Percentiles rank a stretch among this genome's conserved stretches.
Evolutionary conservation across 2,329 filamentous ascomycete species (phyloP).

Genomic region (Ramularia collo-cygni): DNA sequence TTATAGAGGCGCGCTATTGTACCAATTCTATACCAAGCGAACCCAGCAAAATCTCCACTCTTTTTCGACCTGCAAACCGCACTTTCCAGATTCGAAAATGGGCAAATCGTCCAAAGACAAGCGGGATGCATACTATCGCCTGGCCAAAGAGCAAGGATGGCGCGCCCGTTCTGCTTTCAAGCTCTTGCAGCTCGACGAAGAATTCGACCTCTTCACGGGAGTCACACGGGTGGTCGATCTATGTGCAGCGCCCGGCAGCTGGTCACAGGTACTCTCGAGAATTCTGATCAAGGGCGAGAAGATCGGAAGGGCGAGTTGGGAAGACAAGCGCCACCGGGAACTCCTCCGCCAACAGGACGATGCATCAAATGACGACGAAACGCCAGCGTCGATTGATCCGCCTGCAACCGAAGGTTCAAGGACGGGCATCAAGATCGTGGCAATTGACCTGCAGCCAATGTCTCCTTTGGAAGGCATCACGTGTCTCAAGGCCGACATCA

Average conservation of each 20-base stretch:
- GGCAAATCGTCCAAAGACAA: slow-evolving; percentile 95
- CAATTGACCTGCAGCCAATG: slow-evolving; percentile 95
- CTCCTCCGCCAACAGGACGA: slow-evolving; percentile 16
- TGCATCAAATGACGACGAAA: neutral
- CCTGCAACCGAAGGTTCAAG: slow-evolving; percentile 13
- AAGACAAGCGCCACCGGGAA: slow-evolving; percentile 65
- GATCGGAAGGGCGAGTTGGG: slow-evolving; percentile 79
- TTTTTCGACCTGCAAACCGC: too few relatives aligned
- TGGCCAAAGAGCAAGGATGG: slow-evolving; percentile 99
- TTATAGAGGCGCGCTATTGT: too few relatives aligned
- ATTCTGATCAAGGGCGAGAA: slow-evolving; percentile 90
- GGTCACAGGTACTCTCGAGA: slow-evolving; percentile 92
- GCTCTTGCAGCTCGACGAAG: slow-evolving; percentile 88
- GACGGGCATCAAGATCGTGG: slow-evolving; percentile 76
- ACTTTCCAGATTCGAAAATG: slow-evolving; percentile 14
- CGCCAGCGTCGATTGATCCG: slow-evolving; percentile 1
- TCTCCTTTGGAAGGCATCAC: slow-evolving; percentile 86
- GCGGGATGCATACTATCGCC: slow-evolving; percentile 92
- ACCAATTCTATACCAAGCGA: too few relatives aligned
- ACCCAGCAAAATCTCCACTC: too few relatives aligned
- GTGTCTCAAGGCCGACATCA: slow-evolving; percentile 91
- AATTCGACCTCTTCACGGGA: slow-evolving; percentile 87
- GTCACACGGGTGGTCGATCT: slow-evolving; percentile 92
- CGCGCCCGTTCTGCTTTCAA: slow-evolving; percentile 95
- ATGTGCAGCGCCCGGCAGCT: slow-evolving; percentile 91